phyloP scores from a whole-genome alignment of 495 filamentous ascomycete genomes.

The Trichoderma reesei region DNA sequence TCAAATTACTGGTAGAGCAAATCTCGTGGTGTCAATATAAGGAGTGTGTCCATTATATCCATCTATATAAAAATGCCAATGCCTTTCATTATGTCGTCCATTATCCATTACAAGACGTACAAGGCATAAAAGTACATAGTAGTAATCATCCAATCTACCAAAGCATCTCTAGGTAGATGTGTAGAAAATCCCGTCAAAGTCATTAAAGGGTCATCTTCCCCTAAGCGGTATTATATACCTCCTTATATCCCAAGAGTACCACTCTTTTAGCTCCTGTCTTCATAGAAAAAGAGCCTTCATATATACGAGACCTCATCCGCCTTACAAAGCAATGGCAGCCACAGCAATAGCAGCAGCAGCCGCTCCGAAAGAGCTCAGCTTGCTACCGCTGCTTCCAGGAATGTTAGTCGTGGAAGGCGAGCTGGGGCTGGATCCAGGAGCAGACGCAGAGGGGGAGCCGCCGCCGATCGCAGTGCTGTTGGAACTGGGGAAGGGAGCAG shows the following conservation, averaged over 20 bases:
- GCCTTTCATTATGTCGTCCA: not conserved
- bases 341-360: constrained; percentile 1
- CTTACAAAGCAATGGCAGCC: constrained; percentile 10
- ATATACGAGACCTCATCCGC: not conserved
- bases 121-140: not conserved
- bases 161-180: not conserved
- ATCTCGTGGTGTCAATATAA: not conserved
- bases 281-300: not conserved
- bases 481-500: not conserved
- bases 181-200: not conserved
- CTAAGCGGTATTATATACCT: not conserved
- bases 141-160: not conserved
- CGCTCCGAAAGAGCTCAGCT: constrained; percentile 10
- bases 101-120: not conserved
- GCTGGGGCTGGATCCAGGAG: not conserved
- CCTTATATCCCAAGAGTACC: not conserved
- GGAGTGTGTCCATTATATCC: not conserved
- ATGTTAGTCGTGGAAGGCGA: not conserved
- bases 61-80: not conserved
- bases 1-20: too few species aligned
- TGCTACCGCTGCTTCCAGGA: not conserved
- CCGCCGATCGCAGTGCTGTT: not conserved
- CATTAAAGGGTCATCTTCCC: not conserved
- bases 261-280: not conserved
- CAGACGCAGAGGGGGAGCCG: not conserved